Base-by-base conservation (phyloP, 1,139 yeast species). In the Saccharomyces pastorianus region DNA sequence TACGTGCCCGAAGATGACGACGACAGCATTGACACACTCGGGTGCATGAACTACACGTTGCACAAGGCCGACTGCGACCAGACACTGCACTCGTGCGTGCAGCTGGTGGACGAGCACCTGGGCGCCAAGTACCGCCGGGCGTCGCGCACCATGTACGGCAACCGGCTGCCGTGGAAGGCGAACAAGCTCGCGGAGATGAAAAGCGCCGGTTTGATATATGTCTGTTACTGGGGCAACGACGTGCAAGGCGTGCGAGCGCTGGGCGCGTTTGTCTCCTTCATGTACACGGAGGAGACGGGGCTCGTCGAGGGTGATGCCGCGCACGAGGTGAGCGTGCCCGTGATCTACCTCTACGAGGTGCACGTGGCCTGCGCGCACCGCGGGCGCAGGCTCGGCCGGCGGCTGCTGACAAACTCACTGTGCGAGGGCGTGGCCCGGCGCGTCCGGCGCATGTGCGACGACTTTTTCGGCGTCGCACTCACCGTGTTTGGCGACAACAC, bases 401-500 rank as follows among this genome's bases (percentile, higher is more conserved):
- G 44, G 44, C 44, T 38, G 11, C 11, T 38, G 7, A n/a, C 9
- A 9, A 13, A 13, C 1, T n/a, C 44, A 2, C 44, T 38, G 25
- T 38, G 44, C 7, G 25, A 38, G n/a, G 44, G 44, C 25, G 44
- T 38, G 2, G 44, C 44, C 13, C 6, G 13, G 2, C 44, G 9
- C 11, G 25, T 17, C n/a, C 44, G 25, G 13, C 7, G 44, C 44
- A 4, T 7, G 13, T 17, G 23, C 25, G 23, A 17, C 25, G 6
- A 38, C 5, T 20, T 64, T 27, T 47, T 47, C 28, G 65, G 66
- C 1, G 54, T 65, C 8, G 64, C 62, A 47, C 58, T 67, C 27
- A 66, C 70, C 25, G 71, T 67, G 3, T 67, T 67, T 54, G 54
- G 64, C 14, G 61, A 61, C 32, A 67, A 66, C 56, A 34, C 32